Conservation (phyloP, 768 basidiomycete genomes). For the Suillus tomentosus region DNA sequence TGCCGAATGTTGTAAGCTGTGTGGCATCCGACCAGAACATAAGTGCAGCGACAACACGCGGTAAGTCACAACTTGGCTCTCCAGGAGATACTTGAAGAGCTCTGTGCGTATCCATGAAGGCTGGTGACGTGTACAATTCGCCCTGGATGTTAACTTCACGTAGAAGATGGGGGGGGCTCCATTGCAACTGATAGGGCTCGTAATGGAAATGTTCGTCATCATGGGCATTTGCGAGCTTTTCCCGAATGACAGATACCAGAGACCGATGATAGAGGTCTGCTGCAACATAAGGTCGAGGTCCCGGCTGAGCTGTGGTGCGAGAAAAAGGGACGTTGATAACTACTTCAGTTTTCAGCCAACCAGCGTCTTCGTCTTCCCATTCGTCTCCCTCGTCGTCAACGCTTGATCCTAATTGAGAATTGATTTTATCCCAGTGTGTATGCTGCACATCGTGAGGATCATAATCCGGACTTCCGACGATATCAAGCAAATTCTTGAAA, state of each 20-base stretch:
- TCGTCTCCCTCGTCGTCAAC: not conserved
- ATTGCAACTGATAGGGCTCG: slow-evolving; percentile 11
- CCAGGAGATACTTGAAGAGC: too few relatives aligned
- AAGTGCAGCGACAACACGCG: too few relatives aligned
- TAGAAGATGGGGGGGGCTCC: not conserved
- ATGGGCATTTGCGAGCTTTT: too few relatives aligned
- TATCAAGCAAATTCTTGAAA: slow-evolving; percentile 13
- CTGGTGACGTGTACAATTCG: slow-evolving; percentile 21
- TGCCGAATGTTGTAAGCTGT: too few relatives aligned
- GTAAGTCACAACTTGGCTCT: too few relatives aligned
- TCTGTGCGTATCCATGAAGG: slow-evolving; percentile 15
- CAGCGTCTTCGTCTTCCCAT: slow-evolving; percentile 19
- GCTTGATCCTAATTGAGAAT: slow-evolving; percentile 1
- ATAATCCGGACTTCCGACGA: slow-evolving; percentile 9
- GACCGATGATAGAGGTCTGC: too few relatives aligned
- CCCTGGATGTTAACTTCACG: slow-evolving; percentile 13
- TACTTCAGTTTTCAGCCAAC: slow-evolving; percentile 17
- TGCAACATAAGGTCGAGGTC: slow-evolving; percentile 6
- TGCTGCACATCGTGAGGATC: slow-evolving; percentile 4
- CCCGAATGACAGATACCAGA: too few relatives aligned
- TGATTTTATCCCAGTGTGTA: slow-evolving; percentile 5
- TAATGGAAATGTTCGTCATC: slow-evolving; percentile 19
- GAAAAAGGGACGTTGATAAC: slow-evolving; percentile 20
- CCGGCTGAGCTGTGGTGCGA: slow-evolving; percentile 1
- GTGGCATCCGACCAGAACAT: too few relatives aligned